Percentiles rank a stretch among this genome's conserved stretches.
Evolutionary conservation across 1,139 yeast species (phyloP).

Genomic region (Kluyveromyces marxianus): DNA sequence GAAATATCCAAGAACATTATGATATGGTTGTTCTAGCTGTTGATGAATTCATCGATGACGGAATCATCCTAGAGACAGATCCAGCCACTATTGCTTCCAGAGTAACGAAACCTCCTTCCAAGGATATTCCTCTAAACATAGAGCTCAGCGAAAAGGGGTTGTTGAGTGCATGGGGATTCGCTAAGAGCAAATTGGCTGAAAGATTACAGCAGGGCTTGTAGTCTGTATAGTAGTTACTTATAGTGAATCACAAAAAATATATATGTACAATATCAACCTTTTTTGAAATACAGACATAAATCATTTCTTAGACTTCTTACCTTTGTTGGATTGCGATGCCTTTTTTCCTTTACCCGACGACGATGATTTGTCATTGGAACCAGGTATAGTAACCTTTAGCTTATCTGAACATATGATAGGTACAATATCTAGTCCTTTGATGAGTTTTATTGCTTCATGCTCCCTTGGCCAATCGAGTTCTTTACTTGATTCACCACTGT

Average conservation of each 20-base stretch:
- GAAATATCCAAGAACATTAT: constrained; percentile 70
- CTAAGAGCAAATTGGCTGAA: constrained; percentile 79
- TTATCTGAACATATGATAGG: constrained; percentile 47
- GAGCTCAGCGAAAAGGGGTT: constrained; percentile 86
- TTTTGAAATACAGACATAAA: background rate
- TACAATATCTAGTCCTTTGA: constrained; percentile 51
- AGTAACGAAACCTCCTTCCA: constrained; percentile 75
- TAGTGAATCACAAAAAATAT: background rate
- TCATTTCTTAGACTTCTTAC: constrained; percentile 1
- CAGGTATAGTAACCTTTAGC: constrained; percentile 38
- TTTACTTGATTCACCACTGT: constrained; percentile 41
- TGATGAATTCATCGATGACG: constrained; percentile 90
- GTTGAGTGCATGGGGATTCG: constrained; percentile 82
- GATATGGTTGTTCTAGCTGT: constrained; percentile 81
- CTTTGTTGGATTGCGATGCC: constrained; percentile 3
- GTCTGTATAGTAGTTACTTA: background rate
- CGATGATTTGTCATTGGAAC: constrained; percentile 17
- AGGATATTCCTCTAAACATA: constrained; percentile 56
- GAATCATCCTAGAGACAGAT: constrained; percentile 85
- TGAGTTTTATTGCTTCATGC: constrained; percentile 46
- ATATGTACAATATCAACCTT: background rate
- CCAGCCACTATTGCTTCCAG: constrained; percentile 80
- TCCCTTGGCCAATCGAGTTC: constrained; percentile 68
- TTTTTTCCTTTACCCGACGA: constrained; percentile 19
- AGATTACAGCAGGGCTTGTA: constrained; percentile 62